Evolutionary conservation across 1,284 basidiomycete genomes (phyloP), one percentile per base, ranked within the genome.

Genomic region (Moesziomyces sp.): DNA sequence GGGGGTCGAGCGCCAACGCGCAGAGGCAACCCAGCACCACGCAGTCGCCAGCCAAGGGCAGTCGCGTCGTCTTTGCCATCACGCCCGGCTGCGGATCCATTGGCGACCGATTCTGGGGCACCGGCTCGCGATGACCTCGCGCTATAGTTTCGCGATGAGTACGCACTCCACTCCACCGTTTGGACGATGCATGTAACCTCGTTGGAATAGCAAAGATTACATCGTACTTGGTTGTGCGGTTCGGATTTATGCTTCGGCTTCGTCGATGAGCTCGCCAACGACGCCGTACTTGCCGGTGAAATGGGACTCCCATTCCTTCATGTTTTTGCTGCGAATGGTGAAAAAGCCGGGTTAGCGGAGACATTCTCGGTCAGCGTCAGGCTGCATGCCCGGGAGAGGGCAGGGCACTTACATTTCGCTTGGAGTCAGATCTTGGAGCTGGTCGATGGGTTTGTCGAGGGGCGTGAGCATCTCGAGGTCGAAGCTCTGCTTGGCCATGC

Each of bases 401-500:
- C 13, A 26, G 8, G 2, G 44, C 0, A 58, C 92, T 81, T 83
- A 96, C 94, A 93, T 89, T 85, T 97, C 94, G 49, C 91, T 89
- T 0, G 86, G 86, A 18, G 88, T 89, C 42, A 97, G 87, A 80
- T 95, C 92, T 1, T 88, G 85, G 8, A 97, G 88, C 75, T 89
- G 90, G 85, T 97, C 94, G 30, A 96, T 86, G 3, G 93, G 92
- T 85, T 93, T 88, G 84, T 95, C 93, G 14, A 94, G 84, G 0
- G 92, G 89, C 0, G 93, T 95, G 67, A 97, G 87, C 91, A 96
- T 94, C 45, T 94, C 94, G 28, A 87, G 50, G 77, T 95, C 94
- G 77, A 97, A 97, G 5, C 93, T 94, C 86, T 97, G 94, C 85
- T 95, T 97, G 9, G 94, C 94, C 94, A 97, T 96, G 13, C 94